Evolutionary conservation across 805 yeast species (phyloP).

Genomic region (Starmerella apicola): DNA sequence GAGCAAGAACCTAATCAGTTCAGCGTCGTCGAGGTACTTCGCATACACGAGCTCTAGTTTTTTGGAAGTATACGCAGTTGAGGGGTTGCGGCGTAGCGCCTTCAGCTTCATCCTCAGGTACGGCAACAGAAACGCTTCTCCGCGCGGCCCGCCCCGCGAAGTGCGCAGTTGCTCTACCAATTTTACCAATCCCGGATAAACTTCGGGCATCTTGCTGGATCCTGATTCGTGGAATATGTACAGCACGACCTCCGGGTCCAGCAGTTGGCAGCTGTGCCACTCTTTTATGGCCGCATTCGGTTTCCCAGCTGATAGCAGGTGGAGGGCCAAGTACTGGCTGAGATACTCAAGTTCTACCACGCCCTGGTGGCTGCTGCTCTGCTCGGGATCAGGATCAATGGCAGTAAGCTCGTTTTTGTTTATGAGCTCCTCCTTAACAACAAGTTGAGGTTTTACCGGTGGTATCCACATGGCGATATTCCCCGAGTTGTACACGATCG

Average conservation of each 20-base stretch:
- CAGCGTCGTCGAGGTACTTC: conserved; percentile 3
- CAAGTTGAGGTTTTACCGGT: conserved; percentile 20
- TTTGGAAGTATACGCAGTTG: conserved; percentile 3
- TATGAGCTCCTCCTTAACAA: conserved; percentile 23
- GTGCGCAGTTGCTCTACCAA: conserved; percentile 8
- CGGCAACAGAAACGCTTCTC: conserved; percentile 3
- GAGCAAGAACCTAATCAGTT: conserved; percentile 9
- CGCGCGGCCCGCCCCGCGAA: neutral
- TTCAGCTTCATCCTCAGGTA: conserved; percentile 10
- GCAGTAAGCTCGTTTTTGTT: conserved; percentile 18
- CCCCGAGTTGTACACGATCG: conserved; percentile 17
- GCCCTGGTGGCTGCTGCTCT: conserved; percentile 29
- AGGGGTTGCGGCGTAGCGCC: conserved; percentile 2
- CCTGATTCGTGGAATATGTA: conserved; percentile 19
- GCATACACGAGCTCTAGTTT: conserved; percentile 10
- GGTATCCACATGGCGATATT: conserved; percentile 25
- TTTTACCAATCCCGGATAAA: conserved; percentile 24
- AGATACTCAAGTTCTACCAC: conserved; percentile 31
- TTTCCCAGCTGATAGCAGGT: conserved; percentile 20
- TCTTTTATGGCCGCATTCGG: conserved; percentile 23
- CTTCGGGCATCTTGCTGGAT: conserved; percentile 21
- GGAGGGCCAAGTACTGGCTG: conserved; percentile 29
- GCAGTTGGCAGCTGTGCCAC: conserved; percentile 28
- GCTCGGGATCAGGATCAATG: conserved; percentile 22
- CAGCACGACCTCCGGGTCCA: conserved; percentile 28